Evolutionary conservation across 306 rosid species (phyloP), one percentile per base, ranked within the genome.

Genomic region (Pyrus communis): DNA sequence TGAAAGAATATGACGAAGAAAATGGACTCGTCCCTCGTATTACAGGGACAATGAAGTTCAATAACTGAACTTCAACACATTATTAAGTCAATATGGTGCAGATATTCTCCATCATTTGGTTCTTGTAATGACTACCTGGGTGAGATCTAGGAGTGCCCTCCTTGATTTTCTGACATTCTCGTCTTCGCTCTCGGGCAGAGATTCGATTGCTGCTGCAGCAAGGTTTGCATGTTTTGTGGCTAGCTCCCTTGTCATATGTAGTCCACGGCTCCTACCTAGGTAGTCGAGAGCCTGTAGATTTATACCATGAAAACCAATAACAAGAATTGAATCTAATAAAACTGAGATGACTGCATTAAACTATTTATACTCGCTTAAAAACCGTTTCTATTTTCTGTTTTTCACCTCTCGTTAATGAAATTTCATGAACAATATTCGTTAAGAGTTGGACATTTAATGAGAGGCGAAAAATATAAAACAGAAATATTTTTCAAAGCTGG

Each of bases 181-280:
- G 23, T 92, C 87, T 4, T 90, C 73, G 42, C 67, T 88, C 71
- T 84, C 87, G 0, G 97, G 99, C 61, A 95, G 82, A 70, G 96
- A 90, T 84, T 95, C 96, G 23, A 95, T 92, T 27, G 99, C 97
- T 71, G 82, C 90, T 10, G 93, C 97, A 2, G 97, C 97, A 67
- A 89, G 91, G 79, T 77, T 90, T 73, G 99, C 97, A 77, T 92
- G 99, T 80, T 88, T 82, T 60, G 78, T 40, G 27, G 99, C 99
- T 55, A 95, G 89, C 78, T 95, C 99, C 85, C 76, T 88, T 49
- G 99, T 86, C 78, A 82, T 87, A 70, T 92, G 99, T 76, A 95
- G 84, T 68, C 97, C 99, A 38, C 82, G 81, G 64, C 99, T 95
- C 87, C 86, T 89, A 21, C 87, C 96, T 22, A 95, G 92, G 81